Evolutionary conservation across 2,329 filamentous ascomycete genomes (phyloP), one percentile per base, ranked within the genome.

Genomic region (Thelonectria olida): DNA sequence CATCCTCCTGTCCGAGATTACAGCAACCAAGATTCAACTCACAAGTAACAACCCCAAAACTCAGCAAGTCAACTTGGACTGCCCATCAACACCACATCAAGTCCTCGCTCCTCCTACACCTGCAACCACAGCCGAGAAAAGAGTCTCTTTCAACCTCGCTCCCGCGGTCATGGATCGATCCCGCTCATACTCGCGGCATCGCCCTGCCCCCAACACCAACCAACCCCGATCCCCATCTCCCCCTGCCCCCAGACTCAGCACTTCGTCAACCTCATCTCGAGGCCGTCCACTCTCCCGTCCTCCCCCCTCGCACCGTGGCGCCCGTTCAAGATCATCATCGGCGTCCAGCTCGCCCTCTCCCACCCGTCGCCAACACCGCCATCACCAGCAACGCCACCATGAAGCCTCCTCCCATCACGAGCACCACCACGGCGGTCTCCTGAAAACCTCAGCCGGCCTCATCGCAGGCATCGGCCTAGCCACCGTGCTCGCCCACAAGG

Each of bases 391-490:
- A 8, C 52, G 66, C 12, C 58, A 56, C 42, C 28, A n/a, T n/a
- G n/a, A n/a, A n/a, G n/a, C n/a, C n/a, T n/a, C n/a, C n/a, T n/a
- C n/a, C n/a, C n/a, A n/a, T n/a, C n/a, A 68, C 25, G 56, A 66
- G 22, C 67, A 63, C 42, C 60, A 66, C 17, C 66, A 70, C 25
- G 65, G 12, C 31, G 31, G 65, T 39, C 66, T 74, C 23, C 65
- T 77, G 61, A 75, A 77, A 59, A 73, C 69, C 15, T 72, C 76
- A 0, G 71, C 74, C 13, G 64, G 73, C 10, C 66, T 78, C 22
- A 62, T 78, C 27, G 76, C 75, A 9, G 73, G 74, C 27, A 72
- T 78, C 15, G 76, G 76, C 28, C 69, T 78, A 28, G 75, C 75
- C 22, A 71, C 75, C 10, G 65, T 78, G 41, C 64, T 76, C 36